Base-by-base conservation (phyloP, 2,329 filamentous ascomycete genomes). In the Exserohilum rostratum region DNA sequence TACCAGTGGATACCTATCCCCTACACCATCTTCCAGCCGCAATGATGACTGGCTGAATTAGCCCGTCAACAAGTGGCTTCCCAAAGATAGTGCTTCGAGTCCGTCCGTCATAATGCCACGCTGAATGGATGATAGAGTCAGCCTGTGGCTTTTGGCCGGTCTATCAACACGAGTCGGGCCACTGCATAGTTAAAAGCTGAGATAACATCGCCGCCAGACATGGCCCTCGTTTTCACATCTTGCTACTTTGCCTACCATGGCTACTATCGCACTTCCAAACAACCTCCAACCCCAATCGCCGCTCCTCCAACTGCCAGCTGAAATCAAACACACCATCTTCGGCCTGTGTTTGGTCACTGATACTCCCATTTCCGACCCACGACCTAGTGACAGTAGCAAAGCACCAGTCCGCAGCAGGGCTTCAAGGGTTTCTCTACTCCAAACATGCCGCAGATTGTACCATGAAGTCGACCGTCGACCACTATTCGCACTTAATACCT, bases 301-400 rank as follows among this genome's bases (percentile, higher is more conserved):
- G 18, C 64, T 76, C 35, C 46, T 75, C 15, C 61, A 59, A 35
- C 62, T 75, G 13, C 73, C 72, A 9, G 55, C 66, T 22, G 73
- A 76, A 39, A 69, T 75, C 57, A 72, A 74, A 50, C 64, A 72
- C 53, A 57, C 69, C 22, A 73, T 76, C 45, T 73, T 64, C 51
- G 25, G 51, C 18, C 53, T 65, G 30, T 70, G 65, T 56, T 67
- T 76, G n/a, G 53, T 57, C 29, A 53, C 66, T 10, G 58, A 61
- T 18, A 42, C 47, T 25, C 62, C 69, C 12, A 67, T 75, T 42
- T 49, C 65, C 34, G 66, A 75, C 29, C 61, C 66, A 6, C 54
- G 55, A 18, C 53, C 60, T n/a, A 34, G 33, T 40, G 18, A 3
- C 12, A 20, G 13, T 11, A 33, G 7, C 43, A 46, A 46, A 11